Base-by-base conservation (phyloP, 345 rosid species). In the Eucalyptus guilfoylei region DNA sequence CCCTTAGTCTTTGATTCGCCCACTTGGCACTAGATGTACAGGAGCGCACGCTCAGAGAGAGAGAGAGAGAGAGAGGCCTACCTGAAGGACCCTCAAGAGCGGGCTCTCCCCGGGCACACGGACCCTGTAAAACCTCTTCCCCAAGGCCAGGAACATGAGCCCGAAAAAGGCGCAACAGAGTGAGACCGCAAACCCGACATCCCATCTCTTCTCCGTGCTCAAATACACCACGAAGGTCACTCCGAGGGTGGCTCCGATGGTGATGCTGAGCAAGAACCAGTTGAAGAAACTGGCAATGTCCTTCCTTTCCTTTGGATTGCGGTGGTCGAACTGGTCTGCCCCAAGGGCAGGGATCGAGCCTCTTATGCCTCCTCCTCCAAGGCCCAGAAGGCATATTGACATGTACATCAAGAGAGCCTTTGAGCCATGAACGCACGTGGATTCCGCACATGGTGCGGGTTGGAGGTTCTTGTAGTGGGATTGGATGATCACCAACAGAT, bases 361-460 rank as follows among this genome's bases (percentile, higher is more conserved):
- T 81, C 91, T 85, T 87, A 91, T 87, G 16, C 91, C 91, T 42
- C 93, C 93, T 34, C 90, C 93, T 85, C 93, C 93, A 12, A 90
- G 91, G 30, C 62, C 93, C 55, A 87, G 40, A 69, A 90, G 54
- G 80, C 80, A 69, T 86, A 91, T 85, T 10, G 93, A 90, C 37
- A 67, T 50, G 88, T 91, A 91, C 67, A 91, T 88, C 32, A 91
- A 72, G 45, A 90, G 87, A 30, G 91, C 93, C 60, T 90, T 87
- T 6, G 86, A 49, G 62, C 93, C 90, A 8, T 90, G 87, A 30
- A 90, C 86, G 80, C 93, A 91, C 16, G 52, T 90, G 28, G 91
- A 87, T 42, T 90, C 86, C 45, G 85, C 49, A 69, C 91, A 91
- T 6, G 88, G 87, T n/a, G 76, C 49, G 11, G 93, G 93, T 80